A percentile compares a stretch with the other conserved stretches of the same genome.
Evolutionary conservation across 148 eudicot species (phyloP).

Genomic region (Camellia sinensis): DNA sequence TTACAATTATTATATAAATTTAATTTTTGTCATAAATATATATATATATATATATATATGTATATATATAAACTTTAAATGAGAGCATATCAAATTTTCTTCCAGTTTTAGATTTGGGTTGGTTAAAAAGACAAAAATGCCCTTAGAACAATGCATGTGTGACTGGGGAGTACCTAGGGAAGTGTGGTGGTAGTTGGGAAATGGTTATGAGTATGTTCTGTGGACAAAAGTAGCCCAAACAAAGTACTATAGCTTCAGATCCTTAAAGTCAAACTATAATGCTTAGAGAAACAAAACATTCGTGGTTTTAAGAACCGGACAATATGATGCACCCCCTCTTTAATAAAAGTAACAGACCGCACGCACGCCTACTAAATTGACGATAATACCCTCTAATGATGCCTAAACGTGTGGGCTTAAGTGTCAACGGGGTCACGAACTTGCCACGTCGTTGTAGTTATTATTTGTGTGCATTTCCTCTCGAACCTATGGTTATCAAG

Average conservation of each 20-base stretch:
- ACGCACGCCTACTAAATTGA: background rate
- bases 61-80: too few species aligned
- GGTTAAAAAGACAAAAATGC: background rate
- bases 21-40: too few species aligned
- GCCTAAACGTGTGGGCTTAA: too few species aligned
- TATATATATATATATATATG: too few species aligned
- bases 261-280: background rate
- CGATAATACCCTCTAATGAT: background rate
- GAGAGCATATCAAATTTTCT: too few species aligned
- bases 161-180: background rate
- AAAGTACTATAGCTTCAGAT: background rate
- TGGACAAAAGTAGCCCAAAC: background rate
- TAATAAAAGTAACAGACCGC: background rate
- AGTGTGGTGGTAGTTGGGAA: constrained; percentile 17
- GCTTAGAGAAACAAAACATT: background rate
- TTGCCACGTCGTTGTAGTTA: too few species aligned
- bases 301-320: background rate
- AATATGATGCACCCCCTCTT: background rate
- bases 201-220: background rate
- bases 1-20: too few species aligned
- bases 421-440: background rate
- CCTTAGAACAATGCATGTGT: background rate
- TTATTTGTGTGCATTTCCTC: too few species aligned
- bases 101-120: background rate
- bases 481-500: too few species aligned